Base-by-base conservation (phyloP, 106 monocot genomes). In the Iris macrosiphon region DNA sequence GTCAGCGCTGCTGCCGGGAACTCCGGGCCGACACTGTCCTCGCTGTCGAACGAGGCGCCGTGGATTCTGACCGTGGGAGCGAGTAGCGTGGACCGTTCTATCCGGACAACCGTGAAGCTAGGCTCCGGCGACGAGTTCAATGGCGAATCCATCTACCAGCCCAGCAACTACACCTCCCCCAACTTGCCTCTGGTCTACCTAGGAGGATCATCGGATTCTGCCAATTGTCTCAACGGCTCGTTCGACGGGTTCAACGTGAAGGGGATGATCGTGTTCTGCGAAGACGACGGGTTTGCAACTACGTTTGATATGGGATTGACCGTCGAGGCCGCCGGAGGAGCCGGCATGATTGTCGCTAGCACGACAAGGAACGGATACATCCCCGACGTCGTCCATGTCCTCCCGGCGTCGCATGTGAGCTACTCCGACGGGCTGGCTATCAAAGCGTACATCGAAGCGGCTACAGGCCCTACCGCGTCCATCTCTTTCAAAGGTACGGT, bases 61-160 rank as follows among this genome's bases (percentile, higher is more conserved):
- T 86, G 86, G 86, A 31, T 67, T 3, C 60, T 78, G 22, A 87
- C 78, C 0, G 87, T 82, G 7, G 82, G 67, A 1, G 78, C 82
- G 3, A 42, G 66, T 50, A 57, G 71, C 22, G 46, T 49, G n/a
- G 65, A 57, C 17, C 45, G 75, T 11, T 15, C 54, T 3, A 48
- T 74, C 7, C 26, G 37, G 27, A 20, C 74, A 1, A 50, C 28
- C 0, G 75, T 71, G 4, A 41, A 64, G 59, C 66, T 73, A 10
- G 73, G 72, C 4, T 63, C 50, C 31, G 65, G 61, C 3, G 33
- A 25, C 19, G 48, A 59, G 11, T 38, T 68, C 23, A 0, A 70
- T 2, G 79, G 70, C 1, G 50, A 70, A 20, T 57, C 75, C 0
- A 42, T 21, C 3, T 16, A 35, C 3, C 47, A 31, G 31, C 70